These are phyloP conservation scores for Periconia macrospinosa DNA, from an alignment of 2,329 filamentous ascomycete species.

Conservation along the genomic window DNA sequence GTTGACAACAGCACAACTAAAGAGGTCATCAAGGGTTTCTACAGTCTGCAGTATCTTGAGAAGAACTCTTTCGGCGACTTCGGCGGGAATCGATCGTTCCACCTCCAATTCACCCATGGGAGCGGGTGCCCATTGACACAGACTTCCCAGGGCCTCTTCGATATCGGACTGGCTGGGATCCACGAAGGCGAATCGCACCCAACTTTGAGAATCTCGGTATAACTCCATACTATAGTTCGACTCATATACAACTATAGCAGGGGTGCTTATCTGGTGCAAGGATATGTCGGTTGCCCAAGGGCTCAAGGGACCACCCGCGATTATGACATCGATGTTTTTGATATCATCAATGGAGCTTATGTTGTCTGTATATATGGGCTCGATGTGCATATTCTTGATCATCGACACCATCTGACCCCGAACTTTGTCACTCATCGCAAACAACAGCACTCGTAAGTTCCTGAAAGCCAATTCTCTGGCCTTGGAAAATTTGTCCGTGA, in stretches of 20 bases:
- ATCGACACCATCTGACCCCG: neutral
- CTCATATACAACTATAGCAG: too few relatives aligned
- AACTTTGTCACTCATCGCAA: neutral
- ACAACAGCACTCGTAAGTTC: neutral
- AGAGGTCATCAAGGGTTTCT: constrained; percentile 56
- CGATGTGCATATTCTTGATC: neutral
- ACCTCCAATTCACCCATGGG: too few relatives aligned
- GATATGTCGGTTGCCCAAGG: too few relatives aligned
- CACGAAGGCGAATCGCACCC: neutral
- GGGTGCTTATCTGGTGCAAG: too few relatives aligned
- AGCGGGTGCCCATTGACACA: neutral
- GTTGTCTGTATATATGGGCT: neutral
- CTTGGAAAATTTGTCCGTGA: neutral
- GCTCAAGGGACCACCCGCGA: too few relatives aligned
- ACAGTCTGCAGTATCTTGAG: constrained; percentile 55
- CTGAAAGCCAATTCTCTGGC: neutral
- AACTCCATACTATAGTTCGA: too few relatives aligned
- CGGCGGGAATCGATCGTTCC: constrained; percentile 31
- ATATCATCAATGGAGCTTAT: too few relatives aligned
- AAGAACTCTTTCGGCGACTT: constrained; percentile 54
- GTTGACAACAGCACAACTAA: constrained; percentile 57
- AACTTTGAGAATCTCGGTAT: too few relatives aligned
- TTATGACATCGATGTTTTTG: too few relatives aligned
- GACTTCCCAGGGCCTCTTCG: neutral
- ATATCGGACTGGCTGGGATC: neutral